Evolutionary conservation across 164 flowering plant species (phyloP), one percentile per base, ranked within the genome.

Genomic region (Aristolochia fimbriata): DNA sequence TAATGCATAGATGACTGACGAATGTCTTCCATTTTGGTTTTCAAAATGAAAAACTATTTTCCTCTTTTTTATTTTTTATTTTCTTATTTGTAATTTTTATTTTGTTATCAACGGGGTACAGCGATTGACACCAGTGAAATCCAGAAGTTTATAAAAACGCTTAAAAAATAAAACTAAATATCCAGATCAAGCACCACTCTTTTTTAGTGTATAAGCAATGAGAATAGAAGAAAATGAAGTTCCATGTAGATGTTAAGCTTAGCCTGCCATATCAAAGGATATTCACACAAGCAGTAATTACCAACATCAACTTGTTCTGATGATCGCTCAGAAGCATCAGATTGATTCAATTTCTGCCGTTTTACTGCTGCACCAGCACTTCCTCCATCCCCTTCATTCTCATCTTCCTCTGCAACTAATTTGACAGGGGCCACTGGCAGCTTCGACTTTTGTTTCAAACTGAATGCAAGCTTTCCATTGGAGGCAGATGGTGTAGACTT

Each of bases 391-490:
- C 60, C 57, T 24, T 77, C 91, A 59, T 81, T 88, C 59, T 83
- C 97, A 66, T 84, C 98, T 67, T 86, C 96, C 73, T 93, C 99
- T 46, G 70, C 96, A 64, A 76, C 91, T 45, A 91, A 70, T 73
- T 82, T 86, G 51, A 90, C 80, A 51, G 91, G 68, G 41, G 96
- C 81, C 21, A 83, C 81, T 48, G 77, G 86, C 66, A 84, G 78
- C 74, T 86, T 94, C 31, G 99, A 91, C 71, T 88, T 93, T 68
- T 83, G 96, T 76, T 86, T 94, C 87, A 94, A 83, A 71, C 99
- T 94, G 76, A 94, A 94, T 16, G 99, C 99, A 62, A 94, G 88
- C 70, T 94, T 94, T 7, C 97, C 96, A 63, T 80, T 68, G 3
- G 96, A 74, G 60, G 81, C 33, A 59, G 74, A 45, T 11, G 59